A percentile compares a stretch with the other conserved stretches of the same genome.
Evolutionary conservation across 2,329 filamentous ascomycete species (phyloP).

Genomic region (Neopestalotiopsis sp.): DNA sequence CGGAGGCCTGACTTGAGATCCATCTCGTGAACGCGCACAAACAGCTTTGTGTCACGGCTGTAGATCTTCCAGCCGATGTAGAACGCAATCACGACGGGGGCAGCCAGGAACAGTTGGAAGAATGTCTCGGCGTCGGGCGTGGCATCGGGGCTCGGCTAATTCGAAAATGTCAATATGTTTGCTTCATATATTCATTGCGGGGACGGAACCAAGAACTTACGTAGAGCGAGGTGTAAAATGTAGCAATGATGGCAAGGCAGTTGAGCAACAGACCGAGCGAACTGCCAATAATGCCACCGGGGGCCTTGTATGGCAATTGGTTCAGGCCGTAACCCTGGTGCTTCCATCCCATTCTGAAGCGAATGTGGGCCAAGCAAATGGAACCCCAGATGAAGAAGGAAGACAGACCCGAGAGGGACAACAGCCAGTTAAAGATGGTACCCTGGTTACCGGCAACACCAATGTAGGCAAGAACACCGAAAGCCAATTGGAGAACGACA

Average conservation of each 20-base stretch:
- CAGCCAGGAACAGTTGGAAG: constrained; percentile 64
- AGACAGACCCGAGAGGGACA: constrained; percentile 74
- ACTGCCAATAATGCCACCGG: constrained; percentile 67
- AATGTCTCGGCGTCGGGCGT: constrained; percentile 51
- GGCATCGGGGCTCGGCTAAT: constrained; percentile 39
- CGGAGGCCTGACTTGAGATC: constrained; percentile 66
- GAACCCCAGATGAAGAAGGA: constrained; percentile 79
- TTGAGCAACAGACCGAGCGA: constrained; percentile 72
- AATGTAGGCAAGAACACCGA: constrained; percentile 66
- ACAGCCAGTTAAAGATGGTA: constrained; percentile 66
- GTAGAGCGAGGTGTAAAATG: constrained; percentile 72
- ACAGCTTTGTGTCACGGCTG: constrained; percentile 56
- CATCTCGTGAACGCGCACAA: constrained; percentile 62
- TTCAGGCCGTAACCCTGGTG: constrained; percentile 58
- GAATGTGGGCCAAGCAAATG: constrained; percentile 68
- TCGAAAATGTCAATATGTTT: not conserved
- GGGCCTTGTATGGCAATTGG: constrained; percentile 53
- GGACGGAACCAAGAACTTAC: constrained; percentile 35
- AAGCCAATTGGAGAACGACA: constrained; percentile 55
- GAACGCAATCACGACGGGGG: constrained; percentile 58
- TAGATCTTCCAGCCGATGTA: constrained; percentile 72
- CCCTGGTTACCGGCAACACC: constrained; percentile 47
- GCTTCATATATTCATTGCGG: not conserved
- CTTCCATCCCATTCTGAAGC: constrained; percentile 67
- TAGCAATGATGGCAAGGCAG: constrained; percentile 69